These are phyloP conservation scores for Podosphaera xanthii DNA, from an alignment of 2,329 filamentous ascomycete species.

Conservation along the genomic window DNA sequence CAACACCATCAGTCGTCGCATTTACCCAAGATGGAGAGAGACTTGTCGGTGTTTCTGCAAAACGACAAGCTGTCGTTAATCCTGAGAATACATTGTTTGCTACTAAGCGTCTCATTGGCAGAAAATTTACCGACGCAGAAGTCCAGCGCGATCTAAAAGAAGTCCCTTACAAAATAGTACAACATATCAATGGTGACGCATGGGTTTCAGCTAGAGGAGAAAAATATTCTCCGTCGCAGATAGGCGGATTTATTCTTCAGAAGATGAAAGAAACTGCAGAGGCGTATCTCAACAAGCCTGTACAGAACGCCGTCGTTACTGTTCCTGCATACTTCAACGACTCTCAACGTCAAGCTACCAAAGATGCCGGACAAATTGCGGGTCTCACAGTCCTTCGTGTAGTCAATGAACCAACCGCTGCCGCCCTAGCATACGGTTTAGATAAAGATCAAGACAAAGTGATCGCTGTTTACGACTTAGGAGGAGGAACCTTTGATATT, in stretches of 20 bases:
- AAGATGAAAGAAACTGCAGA: slow-evolving; percentile 99
- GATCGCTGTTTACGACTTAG: slow-evolving; percentile 91
- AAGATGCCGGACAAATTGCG: slow-evolving; percentile 90
- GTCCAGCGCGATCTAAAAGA: slow-evolving; percentile 94
- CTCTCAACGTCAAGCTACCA: slow-evolving; percentile 90
- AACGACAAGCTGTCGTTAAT: slow-evolving; percentile 96
- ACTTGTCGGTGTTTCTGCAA: slow-evolving; percentile 87
- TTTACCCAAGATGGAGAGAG: slow-evolving; percentile 92
- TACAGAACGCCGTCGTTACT: slow-evolving; percentile 93
- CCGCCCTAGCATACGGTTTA: slow-evolving; percentile 83
- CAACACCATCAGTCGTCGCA: slow-evolving; percentile 82
- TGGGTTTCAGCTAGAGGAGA: slow-evolving; percentile 86
- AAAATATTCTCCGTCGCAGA: slow-evolving; percentile 95
- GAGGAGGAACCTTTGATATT: slow-evolving; percentile 98
- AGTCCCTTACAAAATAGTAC: slow-evolving; percentile 95
- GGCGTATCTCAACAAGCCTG: slow-evolving; percentile 66
- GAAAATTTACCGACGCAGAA: slow-evolving; percentile 85
- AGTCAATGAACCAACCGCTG: slow-evolving; percentile 92
- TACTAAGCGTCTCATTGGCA: slow-evolving; percentile 95
- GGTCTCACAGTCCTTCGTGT: slow-evolving; percentile 93
- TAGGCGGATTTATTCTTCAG: slow-evolving; percentile 84
- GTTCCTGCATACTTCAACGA: slow-evolving; percentile 98
- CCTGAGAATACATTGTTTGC: slow-evolving; percentile 96
- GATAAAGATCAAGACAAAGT: slow-evolving; percentile 83
- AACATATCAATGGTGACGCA: slow-evolving; percentile 88